Evolutionary conservation across 2,329 filamentous ascomycete genomes (phyloP).

Genomic region (Microthyrium microscopicum): DNA sequence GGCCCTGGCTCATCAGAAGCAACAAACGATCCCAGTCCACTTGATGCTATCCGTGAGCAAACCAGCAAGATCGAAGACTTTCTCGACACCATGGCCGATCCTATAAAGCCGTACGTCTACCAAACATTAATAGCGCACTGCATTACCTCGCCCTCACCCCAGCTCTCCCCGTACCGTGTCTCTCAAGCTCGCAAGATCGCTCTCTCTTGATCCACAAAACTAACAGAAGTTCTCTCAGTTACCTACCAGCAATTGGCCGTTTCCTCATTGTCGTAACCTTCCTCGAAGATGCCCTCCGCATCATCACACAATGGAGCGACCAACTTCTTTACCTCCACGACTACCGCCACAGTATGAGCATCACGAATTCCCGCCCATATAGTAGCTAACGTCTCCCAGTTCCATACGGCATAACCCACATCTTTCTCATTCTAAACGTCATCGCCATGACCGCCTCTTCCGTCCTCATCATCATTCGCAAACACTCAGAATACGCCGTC

Average conservation of each 20-base stretch:
- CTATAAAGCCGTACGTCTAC: conserved; percentile 73
- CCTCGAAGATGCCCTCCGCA: conserved; percentile 87
- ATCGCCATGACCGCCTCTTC: conserved; percentile 75
- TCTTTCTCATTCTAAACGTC: conserved; percentile 85
- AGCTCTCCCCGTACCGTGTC: too few species aligned
- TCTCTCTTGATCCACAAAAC: too few species aligned
- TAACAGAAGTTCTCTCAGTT: conserved; percentile 34
- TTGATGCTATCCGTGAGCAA: conserved; percentile 82
- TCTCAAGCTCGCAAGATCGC: too few species aligned
- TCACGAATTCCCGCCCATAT: conserved; percentile 1
- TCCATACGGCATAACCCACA: conserved; percentile 70
- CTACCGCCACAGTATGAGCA: conserved; percentile 71
- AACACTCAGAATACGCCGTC: conserved; percentile 86
- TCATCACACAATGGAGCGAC: conserved; percentile 93
- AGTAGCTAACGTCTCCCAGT: conserved; percentile 36
- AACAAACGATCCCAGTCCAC: conserved; percentile 52
- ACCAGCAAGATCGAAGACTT: conserved; percentile 97
- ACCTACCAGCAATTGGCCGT: conserved; percentile 85
- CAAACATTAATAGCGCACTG: not conserved
- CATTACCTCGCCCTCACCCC: not conserved
- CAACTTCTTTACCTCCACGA: conserved; percentile 86
- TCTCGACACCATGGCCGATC: conserved; percentile 73
- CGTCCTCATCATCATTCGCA: conserved; percentile 73
- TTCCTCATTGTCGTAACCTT: conserved; percentile 98
- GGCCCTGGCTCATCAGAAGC: conserved; percentile 41